Percentiles rank a stretch among this genome's conserved stretches.
Evolutionary conservation across 805 yeast species (phyloP).

Genomic region (Candida corydali): DNA sequence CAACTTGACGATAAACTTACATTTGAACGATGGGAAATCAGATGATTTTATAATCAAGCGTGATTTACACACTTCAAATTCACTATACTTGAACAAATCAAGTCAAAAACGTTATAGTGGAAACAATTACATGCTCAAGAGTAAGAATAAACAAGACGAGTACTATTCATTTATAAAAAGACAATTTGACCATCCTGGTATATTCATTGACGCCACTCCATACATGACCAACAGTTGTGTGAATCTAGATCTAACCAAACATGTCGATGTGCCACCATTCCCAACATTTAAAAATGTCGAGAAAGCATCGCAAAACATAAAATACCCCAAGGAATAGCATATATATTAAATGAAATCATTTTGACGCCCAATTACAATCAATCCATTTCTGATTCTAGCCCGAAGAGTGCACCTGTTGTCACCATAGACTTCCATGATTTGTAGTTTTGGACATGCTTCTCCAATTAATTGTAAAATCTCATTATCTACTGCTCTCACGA

Average conservation of each 20-base stretch:
- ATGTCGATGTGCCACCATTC: conserved; percentile 26
- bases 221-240: conserved; percentile 27
- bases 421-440: conserved; percentile 77
- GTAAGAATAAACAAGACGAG: conserved; percentile 17
- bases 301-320: conserved; percentile 46
- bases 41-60: conserved; percentile 13
- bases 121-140: conserved; percentile 15
- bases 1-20: conserved; percentile 10
- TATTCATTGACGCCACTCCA: conserved; percentile 28
- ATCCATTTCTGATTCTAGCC: conserved; percentile 48
- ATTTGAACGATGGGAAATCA: conserved; percentile 7
- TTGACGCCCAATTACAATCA: conserved; percentile 71
- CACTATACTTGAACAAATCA: conserved; percentile 22
- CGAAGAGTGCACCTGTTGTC: conserved; percentile 60
- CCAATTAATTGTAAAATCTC: conserved; percentile 55
- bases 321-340: conserved; percentile 25
- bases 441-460: conserved; percentile 55
- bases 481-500: conserved; percentile 74
- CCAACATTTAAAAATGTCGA: conserved; percentile 67
- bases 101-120: conserved; percentile 19
- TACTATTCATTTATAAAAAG: conserved; percentile 14
- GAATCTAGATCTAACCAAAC: conserved; percentile 18
- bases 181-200: conserved; percentile 34
- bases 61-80: conserved; percentile 22
- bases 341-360: conserved; percentile 47